Base-by-base conservation (phyloP, 345 rosid species). In the Rhodamnia argentea region DNA sequence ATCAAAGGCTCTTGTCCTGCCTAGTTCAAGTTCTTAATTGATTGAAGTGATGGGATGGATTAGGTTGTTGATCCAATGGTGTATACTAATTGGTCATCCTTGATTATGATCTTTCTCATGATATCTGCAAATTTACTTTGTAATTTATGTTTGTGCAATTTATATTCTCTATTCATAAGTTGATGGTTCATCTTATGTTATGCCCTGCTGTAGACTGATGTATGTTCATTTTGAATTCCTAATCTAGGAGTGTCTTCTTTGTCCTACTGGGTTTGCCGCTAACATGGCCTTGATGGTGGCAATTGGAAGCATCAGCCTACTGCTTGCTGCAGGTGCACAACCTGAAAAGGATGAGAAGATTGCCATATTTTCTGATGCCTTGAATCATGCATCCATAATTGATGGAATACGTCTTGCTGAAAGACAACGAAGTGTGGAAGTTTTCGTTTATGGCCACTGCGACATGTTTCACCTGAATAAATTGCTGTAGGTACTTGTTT, bases 261-360 rank as follows among this genome's bases (percentile, higher is more conserved):
- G 99, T 92, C 99, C 99, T 84, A 92, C 97, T 87, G 99, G 99
- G 32, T 97, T 95, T 93, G 89, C 99, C 85, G 99, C 99, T 58
- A 97, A 97, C 89, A 95, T 94, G 99, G 98, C 99, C 82, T 88
- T 92, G 83, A 93, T 97, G 97, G 99, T 97, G 85, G 95, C 98
- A 32, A 88, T 97, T 86, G 99, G 99, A 90, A 95, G 91, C 87
- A 89, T 96, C 87, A 91, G 93, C 89, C 92, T 96, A 84, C 94
- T 97, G 88, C 90, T 96, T 84, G 92, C 90, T 78, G 85, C 89
- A 16, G 88, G 87, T 52, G 90, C 87, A 84, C 88, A 90, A 75
- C 94, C 94, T 90, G 51, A 51, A 54, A 52, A 87, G 87, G 87
- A 90, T 82, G 98, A 92, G 86, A 95, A 91, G 88, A 91, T 97